Base-by-base conservation (phyloP, 2,329 filamentous ascomycete species). In the Exophiala oligosperma region DNA sequence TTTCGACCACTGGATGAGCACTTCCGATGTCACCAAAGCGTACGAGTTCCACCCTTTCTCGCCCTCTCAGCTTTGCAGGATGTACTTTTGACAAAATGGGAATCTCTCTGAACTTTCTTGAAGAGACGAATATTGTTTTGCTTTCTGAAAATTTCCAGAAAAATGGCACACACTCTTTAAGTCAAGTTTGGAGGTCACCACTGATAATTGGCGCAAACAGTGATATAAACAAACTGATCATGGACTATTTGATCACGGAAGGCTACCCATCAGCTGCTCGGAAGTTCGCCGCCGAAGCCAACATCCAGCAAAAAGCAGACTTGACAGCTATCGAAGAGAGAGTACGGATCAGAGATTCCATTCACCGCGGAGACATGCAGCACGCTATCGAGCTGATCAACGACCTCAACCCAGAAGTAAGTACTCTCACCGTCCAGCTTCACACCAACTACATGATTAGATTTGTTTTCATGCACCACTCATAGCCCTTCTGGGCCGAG, bases 401-500 rank as follows among this genome's bases (percentile, higher is more conserved):
- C 71, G 90, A 96, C 66, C 78, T 95, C 35, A 91, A 96, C 66
- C 90, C 92, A 66, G 87, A 94, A 84, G 94, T 99, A 86, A 77
- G 90, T 73, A 51, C 24, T 51, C 41, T 38, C n/a, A 32, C 17
- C 11, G 46, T 47, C 24, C 48, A 43, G 44, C 32, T 9, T 43
- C 54, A 32, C 58, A 49, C 38, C 66, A 59, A 78, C 84, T 82
- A 84, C 77, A 92, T 94, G 94, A 99, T 99, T 96, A 96, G 81
- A 90, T 81, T 83, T 82, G 89, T 82, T 92, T 86, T 96, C 93
- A 99, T 99, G 94, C 94, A 99, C 94, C 94, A 99, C 94, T 92
- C 94, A 91, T 94, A 97, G 81, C 81, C 83, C 85, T 86, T 84
- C 17, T 17, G 81, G 81, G 87, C 84, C 77, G 85, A 94, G 94